phyloP scores from a whole-genome alignment of 2,329 filamentous ascomycete species.

The Trichoderma brevicompactum region DNA sequence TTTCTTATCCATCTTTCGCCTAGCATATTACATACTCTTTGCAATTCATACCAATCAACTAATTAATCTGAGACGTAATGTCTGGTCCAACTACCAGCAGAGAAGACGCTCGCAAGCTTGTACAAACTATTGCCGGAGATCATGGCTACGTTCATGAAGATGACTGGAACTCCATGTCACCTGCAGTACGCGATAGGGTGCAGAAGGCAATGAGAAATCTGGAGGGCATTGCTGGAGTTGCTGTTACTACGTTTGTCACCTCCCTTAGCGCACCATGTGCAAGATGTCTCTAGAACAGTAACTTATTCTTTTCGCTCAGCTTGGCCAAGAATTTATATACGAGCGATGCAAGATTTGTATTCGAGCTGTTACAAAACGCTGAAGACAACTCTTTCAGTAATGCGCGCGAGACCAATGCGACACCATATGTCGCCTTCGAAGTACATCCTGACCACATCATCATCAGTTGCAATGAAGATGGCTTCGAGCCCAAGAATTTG shows the following conservation, averaged over 20 bases:
- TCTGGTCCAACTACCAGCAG: neutral
- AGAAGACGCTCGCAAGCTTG: neutral
- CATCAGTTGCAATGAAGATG: slow-evolving; percentile 56
- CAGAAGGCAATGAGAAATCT: neutral
- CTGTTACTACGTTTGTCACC: neutral
- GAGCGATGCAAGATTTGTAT: slow-evolving; percentile 52
- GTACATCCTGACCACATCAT: slow-evolving; percentile 46
- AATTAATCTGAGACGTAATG: neutral
- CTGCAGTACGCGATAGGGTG: neutral
- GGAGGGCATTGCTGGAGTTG: neutral
- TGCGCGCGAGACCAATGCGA: slow-evolving; percentile 29
- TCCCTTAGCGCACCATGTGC: neutral
- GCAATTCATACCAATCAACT: too few species aligned
- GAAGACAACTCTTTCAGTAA: slow-evolving; percentile 53
- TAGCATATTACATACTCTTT: too few species aligned
- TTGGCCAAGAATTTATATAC: slow-evolving; percentile 50
- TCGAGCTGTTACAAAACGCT: slow-evolving; percentile 59
- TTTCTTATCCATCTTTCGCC: too few species aligned
- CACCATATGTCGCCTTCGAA: slow-evolving; percentile 43
- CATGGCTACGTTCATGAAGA: neutral
- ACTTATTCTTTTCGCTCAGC: slow-evolving; percentile 34
- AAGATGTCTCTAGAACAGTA: neutral
- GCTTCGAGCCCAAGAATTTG: slow-evolving; percentile 50
- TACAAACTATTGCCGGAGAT: neutral
- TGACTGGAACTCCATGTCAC: neutral